Evolutionary conservation across 306 rosid species (phyloP), one percentile per base, ranked within the genome.

Genomic region (Dicorynia guianensis): DNA sequence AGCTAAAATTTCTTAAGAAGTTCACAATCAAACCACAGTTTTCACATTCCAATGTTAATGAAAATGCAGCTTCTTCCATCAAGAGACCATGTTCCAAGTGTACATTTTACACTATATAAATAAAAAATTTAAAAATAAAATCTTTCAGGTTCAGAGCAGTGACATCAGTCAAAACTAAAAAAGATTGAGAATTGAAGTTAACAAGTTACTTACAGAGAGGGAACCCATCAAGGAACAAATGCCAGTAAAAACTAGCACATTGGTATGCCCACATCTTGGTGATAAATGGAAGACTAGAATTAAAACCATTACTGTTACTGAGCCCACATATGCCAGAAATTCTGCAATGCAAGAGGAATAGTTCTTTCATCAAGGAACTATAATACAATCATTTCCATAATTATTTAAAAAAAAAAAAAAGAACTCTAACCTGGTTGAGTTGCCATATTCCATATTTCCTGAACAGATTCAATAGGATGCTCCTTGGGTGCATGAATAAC

Each of bases 151-250:
- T 55, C 42, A 68, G 43, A 55, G 30, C 50, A 53, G 52, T 53
- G 11, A 25, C 30, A 60, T 38, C 39, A 65, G 55, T 49, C 71
- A 83, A 57, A 72, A 76, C 5, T 63, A 38, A 65, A 36, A 39
- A 69, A 11, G n/a, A 69, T 48, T 40, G 48, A 61, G 38, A 36
- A 61, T 12, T 33, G 8, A 25, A 25, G 30, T 25, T 25, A 25
- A 63, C 55, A 43, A 44, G 59, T 65, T 36, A 79, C 85, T 63
- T 82, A 93, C 98, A 57, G 98, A 84, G 78, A 93, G 95, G 47
- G 98, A 93, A 56, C 98, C 98, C 93, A 93, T 89, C 85, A 93
- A 83, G 1, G 98, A 93, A 77, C 98, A 93, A 63, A 93, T 90
- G 77, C 95, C 98, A 0, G 90, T 86, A 77, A 69, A 93, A 71